Base-by-base conservation (phyloP, 306 rosid genomes). In the Mimosa bimucronata region DNA sequence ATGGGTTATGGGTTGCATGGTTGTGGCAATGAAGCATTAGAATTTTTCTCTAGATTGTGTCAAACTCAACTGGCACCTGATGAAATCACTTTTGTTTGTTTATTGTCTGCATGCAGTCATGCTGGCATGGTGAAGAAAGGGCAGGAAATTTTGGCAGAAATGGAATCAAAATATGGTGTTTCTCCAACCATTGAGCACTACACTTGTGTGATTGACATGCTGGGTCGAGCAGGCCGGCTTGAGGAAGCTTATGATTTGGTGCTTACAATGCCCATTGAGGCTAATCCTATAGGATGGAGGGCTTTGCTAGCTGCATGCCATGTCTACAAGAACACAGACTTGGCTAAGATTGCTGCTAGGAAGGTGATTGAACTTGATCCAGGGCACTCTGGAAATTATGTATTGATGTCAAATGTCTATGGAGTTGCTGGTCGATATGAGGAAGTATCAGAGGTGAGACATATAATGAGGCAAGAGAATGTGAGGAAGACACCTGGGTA, bases 1-100 rank as follows among this genome's bases (percentile, higher is more conserved):
- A 87, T 86, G 79, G 98, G 97, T 61, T 90, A 88, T 79, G 97
- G 88, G 71, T 84, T 89, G 91, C 94, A 91, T 34, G 97, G 98
- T 12, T 77, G 87, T 75, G 91, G 87, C 31, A 48, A 78, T 16
- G 88, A 89, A 83, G 91, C 97, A 29, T 79, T 94, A 55, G 75
- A 84, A 81, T 44, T 74, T 64, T 87, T 92, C 81, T 74, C 84
- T 76, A 71, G 23, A 7, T 87, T 94, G 98, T 76, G 90, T 62
- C 69, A 74, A 65, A 85, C 88, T 28, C 86, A 79, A 41, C 71
- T 85, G 48, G 70, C 34, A 73, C 92, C 92, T 3, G 91, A 89
- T 77, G 94, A 80, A 76, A 77, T 92, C 77, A 89, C 94, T 21
- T 86, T 94, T 76, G 90, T 92, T 73, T 94, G 90, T 71, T 80